Evolutionary conservation across 2,329 filamentous ascomycete genomes (phyloP), one percentile per base, ranked within the genome.

Genomic region (Stagonosporopsis chrysanthemi): DNA sequence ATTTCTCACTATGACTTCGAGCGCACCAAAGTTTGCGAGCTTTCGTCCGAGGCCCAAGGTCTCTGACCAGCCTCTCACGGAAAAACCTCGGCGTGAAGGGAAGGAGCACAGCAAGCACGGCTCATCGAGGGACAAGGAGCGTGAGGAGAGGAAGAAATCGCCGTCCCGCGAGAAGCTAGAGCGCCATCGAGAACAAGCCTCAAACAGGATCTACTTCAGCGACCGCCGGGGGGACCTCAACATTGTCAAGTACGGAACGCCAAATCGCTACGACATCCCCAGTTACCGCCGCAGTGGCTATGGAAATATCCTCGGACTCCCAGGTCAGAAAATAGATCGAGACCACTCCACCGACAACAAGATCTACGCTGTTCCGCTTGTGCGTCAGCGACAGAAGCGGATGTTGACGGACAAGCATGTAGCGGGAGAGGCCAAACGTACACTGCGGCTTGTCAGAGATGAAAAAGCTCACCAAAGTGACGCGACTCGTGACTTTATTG

Each of bases 221-320:
- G 94, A 98, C 75, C 86, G 81, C 39, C 87, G 86, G 68, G 93
- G 94, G 0, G 94, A 98, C 68, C 80, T 83, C 4, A 83, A 92
- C 44, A 92, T 95, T 63, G 75, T 89, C 41, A 83, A 84, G 24
- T 97, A 93, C 72, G 91, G 90, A 2, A 84, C 85, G 26, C 82
- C 90, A 36, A 87, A 97, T 71, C 86, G 85, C 33, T 90, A 90
- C 62, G 84, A 83, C 51, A 78, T 96, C 11, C 92, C 92, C 0
- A 68, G 77, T 2, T 97, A 96, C 71, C 83, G 83, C 59, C 87
- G 91, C 6, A 79, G 80, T 59, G 90, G 92, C 14, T 80, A 81
- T 52, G 92, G 92, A 2, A 83, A 82, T 55, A 80, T 97, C 1
- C 75, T 98, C 12, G 94, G 93, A 0, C 79, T 88, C 0, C 73